A percentile compares a stretch with the other conserved stretches of the same genome.
Conservation (phyloP, 805 yeast genomes). For the Wickerhamiella parazyma region DNA sequence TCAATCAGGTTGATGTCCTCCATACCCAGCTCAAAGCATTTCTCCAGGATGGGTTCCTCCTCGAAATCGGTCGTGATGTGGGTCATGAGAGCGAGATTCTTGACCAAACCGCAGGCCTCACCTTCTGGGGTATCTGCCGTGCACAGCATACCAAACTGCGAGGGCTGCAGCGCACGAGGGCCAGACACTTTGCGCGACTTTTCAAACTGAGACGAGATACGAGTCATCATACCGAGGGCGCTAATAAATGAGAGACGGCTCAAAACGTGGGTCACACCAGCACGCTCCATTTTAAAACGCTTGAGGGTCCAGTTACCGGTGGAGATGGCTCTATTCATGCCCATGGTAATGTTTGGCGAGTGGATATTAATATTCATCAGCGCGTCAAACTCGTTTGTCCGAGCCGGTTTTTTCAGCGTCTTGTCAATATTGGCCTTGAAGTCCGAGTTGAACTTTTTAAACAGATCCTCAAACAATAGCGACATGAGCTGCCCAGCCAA, state of each 20-base stretch:
- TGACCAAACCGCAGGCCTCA: constrained; percentile 98
- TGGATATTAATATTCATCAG: constrained; percentile 77
- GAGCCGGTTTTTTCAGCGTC: constrained; percentile 80
- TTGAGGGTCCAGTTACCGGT: constrained; percentile 98
- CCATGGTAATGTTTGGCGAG: constrained; percentile 84
- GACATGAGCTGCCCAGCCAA: constrained; percentile 97
- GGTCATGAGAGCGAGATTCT: constrained; percentile 93
- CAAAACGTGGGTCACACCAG: constrained; percentile 95
- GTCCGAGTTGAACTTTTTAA: constrained; percentile 89
- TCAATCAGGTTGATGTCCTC: constrained; percentile 74
- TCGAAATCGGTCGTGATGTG: constrained; percentile 98
- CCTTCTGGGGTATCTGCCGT: constrained; percentile 99
- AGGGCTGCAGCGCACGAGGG: constrained; percentile 96
- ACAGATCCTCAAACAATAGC: constrained; percentile 85
- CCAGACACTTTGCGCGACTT: constrained; percentile 96
- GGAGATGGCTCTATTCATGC: constrained; percentile 89
- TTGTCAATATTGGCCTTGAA: constrained; percentile 92
- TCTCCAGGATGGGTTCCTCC: constrained; percentile 67
- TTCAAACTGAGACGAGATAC: constrained; percentile 97
- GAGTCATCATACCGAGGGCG: constrained; percentile 98
- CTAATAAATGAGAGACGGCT: constrained; percentile 84
- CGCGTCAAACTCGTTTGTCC: constrained; percentile 94
- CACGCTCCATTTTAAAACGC: constrained; percentile 98
- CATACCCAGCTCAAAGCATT: constrained; percentile 76
- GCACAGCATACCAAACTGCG: constrained; percentile 98